Conservation (phyloP, 108 stramenopile genomes). For the Stephanodiscus minutulus region DNA sequence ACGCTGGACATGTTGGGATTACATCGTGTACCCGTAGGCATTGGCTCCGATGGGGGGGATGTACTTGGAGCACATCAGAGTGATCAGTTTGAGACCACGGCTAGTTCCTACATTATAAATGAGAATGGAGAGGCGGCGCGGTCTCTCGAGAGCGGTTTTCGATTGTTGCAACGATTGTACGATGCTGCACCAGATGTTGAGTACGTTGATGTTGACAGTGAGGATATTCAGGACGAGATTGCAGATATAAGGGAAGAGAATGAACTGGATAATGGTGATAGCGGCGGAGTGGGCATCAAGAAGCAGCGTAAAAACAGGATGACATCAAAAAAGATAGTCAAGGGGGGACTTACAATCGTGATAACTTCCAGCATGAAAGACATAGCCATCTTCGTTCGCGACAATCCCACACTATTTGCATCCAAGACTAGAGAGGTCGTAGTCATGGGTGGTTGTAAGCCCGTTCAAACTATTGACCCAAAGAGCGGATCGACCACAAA, state of each 20-base stretch:
- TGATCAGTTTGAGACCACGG: conserved; percentile 46
- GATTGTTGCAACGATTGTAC: conserved; percentile 48
- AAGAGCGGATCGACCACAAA: too few species aligned
- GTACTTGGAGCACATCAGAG: conserved; percentile 30
- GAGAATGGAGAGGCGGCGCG: conserved; percentile 49
- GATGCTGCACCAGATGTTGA: conserved; percentile 38
- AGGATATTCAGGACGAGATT: neutral
- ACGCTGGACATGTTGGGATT: conserved; percentile 49
- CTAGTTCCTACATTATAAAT: conserved; percentile 44
- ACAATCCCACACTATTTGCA: conserved; percentile 46
- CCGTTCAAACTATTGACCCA: conserved; percentile 5
- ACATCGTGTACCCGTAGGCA: conserved; percentile 48
- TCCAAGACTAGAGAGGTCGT: conserved; percentile 47
- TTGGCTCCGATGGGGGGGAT: conserved; percentile 53
- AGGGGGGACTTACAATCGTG: conserved; percentile 42
- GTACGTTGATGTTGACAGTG: conserved; percentile 22
- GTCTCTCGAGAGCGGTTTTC: conserved; percentile 38
- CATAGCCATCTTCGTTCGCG: conserved; percentile 45
- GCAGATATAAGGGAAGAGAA: neutral
- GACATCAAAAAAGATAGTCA: conserved; percentile 18
- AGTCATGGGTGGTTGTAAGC: conserved; percentile 53
- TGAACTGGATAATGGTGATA: conserved; percentile 7
- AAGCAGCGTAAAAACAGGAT: conserved; percentile 13
- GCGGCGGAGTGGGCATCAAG: neutral
- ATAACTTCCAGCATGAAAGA: conserved; percentile 54